phyloP scores from a whole-genome alignment of 2,329 filamentous ascomycete species.

The Xylaria hypoxylon region DNA sequence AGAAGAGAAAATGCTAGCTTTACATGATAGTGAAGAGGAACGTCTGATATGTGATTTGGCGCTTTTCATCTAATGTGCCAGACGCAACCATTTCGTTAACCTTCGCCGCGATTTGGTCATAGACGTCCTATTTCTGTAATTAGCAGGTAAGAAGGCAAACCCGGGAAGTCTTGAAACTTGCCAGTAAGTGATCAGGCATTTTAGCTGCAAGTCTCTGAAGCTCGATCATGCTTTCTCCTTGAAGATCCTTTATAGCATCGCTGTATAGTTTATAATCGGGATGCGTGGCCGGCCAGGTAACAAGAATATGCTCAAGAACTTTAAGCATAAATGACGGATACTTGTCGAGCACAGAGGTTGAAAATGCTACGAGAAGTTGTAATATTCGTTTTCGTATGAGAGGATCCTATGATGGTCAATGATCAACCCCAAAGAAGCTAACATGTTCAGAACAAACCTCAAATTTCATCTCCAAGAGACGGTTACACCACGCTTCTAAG shows the following conservation, averaged over 20 bases:
- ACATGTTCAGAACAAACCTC: constrained; percentile 59
- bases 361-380: constrained; percentile 85
- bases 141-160: constrained; percentile 31
- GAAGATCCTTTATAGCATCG: constrained; percentile 89
- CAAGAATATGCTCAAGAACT: constrained; percentile 89
- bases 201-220: constrained; percentile 88
- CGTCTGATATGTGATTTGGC: constrained; percentile 86
- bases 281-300: constrained; percentile 80
- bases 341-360: constrained; percentile 81
- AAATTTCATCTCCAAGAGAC: constrained; percentile 76
- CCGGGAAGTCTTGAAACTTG: constrained; percentile 53
- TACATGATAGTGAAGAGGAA: constrained; percentile 94
- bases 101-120: constrained; percentile 85
- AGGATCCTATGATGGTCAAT: constrained; percentile 69
- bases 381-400: constrained; percentile 84
- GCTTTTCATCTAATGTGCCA: constrained; percentile 80
- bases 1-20: constrained; percentile 42
- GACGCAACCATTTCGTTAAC: constrained; percentile 83
- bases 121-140: constrained; percentile 71
- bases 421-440: neutral
- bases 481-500: constrained; percentile 78
- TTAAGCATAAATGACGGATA: constrained; percentile 86
- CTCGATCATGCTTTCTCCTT: constrained; percentile 86
- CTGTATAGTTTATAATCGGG: constrained; percentile 79
- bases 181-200: constrained; percentile 89